Conservation (phyloP, 805 yeast species). For the Tanozyma kutaoensis region DNA sequence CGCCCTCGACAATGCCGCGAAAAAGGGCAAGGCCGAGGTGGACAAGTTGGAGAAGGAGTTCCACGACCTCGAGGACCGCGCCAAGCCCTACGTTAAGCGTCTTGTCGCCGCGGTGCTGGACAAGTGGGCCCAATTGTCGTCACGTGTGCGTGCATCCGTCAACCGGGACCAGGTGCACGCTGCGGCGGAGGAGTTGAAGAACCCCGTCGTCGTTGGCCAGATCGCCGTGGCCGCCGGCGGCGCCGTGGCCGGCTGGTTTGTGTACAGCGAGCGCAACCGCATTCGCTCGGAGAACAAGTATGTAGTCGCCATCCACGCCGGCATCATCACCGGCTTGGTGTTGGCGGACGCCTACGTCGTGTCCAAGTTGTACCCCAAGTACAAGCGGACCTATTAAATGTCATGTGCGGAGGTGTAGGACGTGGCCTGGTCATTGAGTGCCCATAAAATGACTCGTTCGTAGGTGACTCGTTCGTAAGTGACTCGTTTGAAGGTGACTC, state of each 20-base stretch:
- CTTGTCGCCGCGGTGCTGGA: conserved; percentile 9
- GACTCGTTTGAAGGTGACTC: too few species aligned
- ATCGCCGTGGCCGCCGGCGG: conserved; percentile 34
- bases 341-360: conserved; percentile 42
- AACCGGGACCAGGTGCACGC: conserved; percentile 6
- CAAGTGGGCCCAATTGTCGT: conserved; percentile 6
- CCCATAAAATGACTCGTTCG: too few species aligned
- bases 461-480: too few species aligned
- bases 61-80: too few species aligned
- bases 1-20: conserved; percentile 1
- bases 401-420: too few species aligned
- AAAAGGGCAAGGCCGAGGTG: too few species aligned
- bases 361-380: conserved; percentile 39
- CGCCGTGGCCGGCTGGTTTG: conserved; percentile 33
- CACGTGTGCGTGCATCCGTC: conserved; percentile 4
- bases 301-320: conserved; percentile 35
- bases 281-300: too few species aligned
- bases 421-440: too few species aligned
- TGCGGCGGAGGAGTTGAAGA: conserved; percentile 32
- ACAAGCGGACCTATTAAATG: too few species aligned
- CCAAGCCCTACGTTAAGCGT: conserved; percentile 10
- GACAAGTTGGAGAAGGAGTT: conserved; percentile 10
- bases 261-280: conserved; percentile 37
- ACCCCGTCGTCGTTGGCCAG: conserved; percentile 51
- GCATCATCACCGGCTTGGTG: conserved; percentile 40